Evolutionary conservation across 225 moss, liverwort and hornwort species (phyloP).

Genomic region (Ulota crispa): DNA sequence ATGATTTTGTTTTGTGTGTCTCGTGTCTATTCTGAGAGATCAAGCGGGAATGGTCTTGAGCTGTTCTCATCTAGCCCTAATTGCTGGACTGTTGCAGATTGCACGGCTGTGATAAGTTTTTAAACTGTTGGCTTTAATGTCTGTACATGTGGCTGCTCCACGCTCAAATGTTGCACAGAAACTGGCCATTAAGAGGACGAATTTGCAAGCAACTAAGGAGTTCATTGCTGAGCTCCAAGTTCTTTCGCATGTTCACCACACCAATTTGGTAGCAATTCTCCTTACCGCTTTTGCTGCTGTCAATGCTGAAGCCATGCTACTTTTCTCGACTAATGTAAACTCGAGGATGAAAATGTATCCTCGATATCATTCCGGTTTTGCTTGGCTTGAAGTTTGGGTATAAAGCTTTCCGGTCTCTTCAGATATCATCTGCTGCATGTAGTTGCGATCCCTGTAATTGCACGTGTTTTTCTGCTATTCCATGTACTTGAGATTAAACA

Average conservation of each 20-base stretch:
- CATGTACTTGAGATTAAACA: background rate
- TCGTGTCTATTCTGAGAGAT: background rate
- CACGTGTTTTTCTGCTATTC: background rate
- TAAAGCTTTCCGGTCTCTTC: background rate
- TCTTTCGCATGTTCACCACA: constrained; percentile 88
- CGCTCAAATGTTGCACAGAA: constrained; percentile 42
- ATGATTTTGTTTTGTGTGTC: background rate
- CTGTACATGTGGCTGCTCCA: constrained; percentile 2
- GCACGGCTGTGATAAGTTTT: background rate
- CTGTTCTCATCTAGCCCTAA: background rate
- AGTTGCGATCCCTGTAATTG: background rate
- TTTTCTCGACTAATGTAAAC: background rate
- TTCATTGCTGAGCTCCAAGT: constrained; percentile 92
- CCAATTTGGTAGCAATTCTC: constrained; percentile 57
- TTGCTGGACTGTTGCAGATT: background rate
- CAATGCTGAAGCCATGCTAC: background rate
- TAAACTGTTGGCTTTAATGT: background rate
- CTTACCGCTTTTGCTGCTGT: background rate
- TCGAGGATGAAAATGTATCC: background rate
- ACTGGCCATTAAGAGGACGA: constrained; percentile 85
- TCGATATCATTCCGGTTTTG: background rate
- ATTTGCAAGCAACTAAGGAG: constrained; percentile 79
- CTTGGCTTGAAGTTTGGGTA: background rate
- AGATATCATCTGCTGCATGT: background rate
- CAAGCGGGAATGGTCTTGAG: constrained; percentile 13